phyloP scores from a whole-genome alignment of 805 yeast genomes.

The Zygosaccharomyces lentus region DNA sequence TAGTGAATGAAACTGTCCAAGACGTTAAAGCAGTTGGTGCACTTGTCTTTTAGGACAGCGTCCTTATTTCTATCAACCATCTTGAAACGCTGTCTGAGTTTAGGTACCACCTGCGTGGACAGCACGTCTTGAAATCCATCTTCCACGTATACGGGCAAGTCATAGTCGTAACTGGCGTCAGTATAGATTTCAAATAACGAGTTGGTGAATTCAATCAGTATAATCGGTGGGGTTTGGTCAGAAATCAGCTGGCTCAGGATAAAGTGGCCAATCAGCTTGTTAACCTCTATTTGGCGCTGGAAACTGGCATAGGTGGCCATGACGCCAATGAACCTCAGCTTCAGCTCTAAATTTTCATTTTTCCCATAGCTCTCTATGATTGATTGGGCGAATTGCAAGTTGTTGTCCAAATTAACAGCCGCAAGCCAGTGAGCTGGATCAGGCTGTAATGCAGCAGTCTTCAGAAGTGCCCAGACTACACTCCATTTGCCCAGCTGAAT shows the following conservation, averaged over 20 bases:
- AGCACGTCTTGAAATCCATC: constrained; percentile 45
- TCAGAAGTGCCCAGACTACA: constrained; percentile 42
- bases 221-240: constrained; percentile 32
- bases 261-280: constrained; percentile 44
- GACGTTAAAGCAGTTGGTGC: constrained; percentile 63
- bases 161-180: constrained; percentile 66
- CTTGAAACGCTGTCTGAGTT: constrained; percentile 52
- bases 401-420: constrained; percentile 20
- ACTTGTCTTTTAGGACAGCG: constrained; percentile 52
- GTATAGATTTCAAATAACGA: constrained; percentile 73
- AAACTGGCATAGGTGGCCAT: constrained; percentile 47
- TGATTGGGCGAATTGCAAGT: constrained; percentile 27
- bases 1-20: constrained; percentile 74
- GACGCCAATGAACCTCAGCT: constrained; percentile 43
- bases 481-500: constrained; percentile 39
- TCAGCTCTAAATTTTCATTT: constrained; percentile 35
- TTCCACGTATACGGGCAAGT: constrained; percentile 59
- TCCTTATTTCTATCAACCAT: constrained; percentile 62
- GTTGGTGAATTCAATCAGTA: constrained; percentile 58
- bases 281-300: constrained; percentile 43
- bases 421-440: constrained; percentile 11
- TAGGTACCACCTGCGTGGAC: constrained; percentile 38
- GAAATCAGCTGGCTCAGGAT: constrained; percentile 35
- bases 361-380: constrained; percentile 22
- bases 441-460: constrained; percentile 19